Base-by-base conservation (phyloP, 179 eudicot species). In the Carnegiea gigantea region DNA sequence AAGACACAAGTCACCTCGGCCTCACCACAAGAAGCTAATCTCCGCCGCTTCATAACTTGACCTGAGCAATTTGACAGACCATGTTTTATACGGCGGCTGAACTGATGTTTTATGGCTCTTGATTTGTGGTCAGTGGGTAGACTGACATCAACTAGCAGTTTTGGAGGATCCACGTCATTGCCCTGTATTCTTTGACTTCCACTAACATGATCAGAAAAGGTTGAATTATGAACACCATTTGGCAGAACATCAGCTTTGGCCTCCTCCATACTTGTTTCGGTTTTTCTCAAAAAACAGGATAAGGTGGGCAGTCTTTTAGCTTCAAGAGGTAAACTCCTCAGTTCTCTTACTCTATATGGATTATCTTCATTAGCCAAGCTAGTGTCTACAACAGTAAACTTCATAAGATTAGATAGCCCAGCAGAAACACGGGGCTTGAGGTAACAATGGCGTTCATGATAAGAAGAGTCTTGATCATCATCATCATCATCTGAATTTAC, bases 371-470 rank as follows among this genome's bases (percentile, higher is more conserved):
- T 40, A 70, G 79, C 67, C 82, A 86, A 73, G 68, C 90, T 90
- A 62, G 94, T 91, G 82, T 90, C 91, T 38, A 88, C 86, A 46
- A 89, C 75, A 54, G 91, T 91, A 80, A 87, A 87, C 81, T 81
- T 86, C 82, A 78, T 30, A 36, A 76, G 44, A 79, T 79, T 84
- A 38, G 85, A 67, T 75, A 79, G 60, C 33, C 68, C 83, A 20
- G 79, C 48, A n/a, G 87, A 84, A 81, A 87, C 80, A 78, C 88
- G 86, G n/a, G 92, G 91, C 78, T 90, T 86, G 36, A 88, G 90
- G 79, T 90, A 90, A 87, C 88, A 83, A 82, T 67, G 88, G 49
- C 81, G 88, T 38, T 85, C 86, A 78, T 80, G 83, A 80, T 82
- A 89, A 78, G 88, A 80, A 73, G 83, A 74, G 79, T 75, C 82